Evolutionary conservation across 78 protist species (phyloP).

Genomic region (Planoprotostelium fungivorum): DNA sequence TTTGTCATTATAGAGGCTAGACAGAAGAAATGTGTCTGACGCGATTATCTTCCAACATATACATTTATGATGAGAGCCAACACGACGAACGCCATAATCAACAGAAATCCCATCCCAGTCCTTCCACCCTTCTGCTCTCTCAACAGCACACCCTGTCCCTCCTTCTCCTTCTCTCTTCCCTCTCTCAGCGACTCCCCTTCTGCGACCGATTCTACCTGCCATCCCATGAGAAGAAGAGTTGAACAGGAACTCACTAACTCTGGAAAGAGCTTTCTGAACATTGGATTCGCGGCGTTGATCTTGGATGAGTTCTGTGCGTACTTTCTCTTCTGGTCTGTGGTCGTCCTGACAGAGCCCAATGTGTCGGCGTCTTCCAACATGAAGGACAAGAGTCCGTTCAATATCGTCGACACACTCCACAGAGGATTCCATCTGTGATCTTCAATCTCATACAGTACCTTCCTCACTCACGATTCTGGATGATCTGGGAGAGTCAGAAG

Average conservation of each 20-base stretch:
- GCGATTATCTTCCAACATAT: no score
- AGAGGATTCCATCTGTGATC: constrained; percentile 61
- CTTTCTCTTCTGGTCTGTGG: background rate
- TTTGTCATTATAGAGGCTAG: no score
- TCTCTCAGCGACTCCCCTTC: no score
- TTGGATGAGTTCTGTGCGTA: background rate
- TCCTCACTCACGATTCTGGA: background rate
- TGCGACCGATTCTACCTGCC: no score
- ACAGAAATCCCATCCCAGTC: no score
- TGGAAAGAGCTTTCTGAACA: background rate
- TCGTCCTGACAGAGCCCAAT: background rate
- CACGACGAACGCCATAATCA: no score
- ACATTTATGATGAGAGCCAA: no score
- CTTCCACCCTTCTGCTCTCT: no score
- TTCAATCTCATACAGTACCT: constrained; percentile 11
- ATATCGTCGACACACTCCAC: constrained; percentile 43
- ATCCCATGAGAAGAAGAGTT: no score
- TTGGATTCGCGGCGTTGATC: background rate
- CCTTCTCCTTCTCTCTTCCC: no score
- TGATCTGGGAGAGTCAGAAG: background rate
- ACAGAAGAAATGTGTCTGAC: no score
- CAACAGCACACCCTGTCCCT: no score
- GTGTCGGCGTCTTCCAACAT: constrained; percentile 2
- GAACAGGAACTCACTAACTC: background rate
- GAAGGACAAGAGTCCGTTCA: constrained; percentile 63